These are phyloP conservation scores for Saturnispora zaruensis DNA, from an alignment of 805 yeast genomes.

Conservation along the genomic window DNA sequence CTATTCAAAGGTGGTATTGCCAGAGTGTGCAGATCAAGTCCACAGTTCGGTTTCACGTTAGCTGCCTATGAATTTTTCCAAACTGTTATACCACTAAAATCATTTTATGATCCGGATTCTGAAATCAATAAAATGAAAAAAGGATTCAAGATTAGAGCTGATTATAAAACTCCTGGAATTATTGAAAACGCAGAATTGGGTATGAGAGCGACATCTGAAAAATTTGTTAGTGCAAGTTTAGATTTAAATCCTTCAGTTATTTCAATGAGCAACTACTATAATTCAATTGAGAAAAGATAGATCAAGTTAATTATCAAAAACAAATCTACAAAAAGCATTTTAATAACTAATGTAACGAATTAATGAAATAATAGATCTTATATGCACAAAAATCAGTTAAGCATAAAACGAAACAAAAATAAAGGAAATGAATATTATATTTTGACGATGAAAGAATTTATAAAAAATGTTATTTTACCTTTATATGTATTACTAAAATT, in stretches of 20 bases:
- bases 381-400: background rate
- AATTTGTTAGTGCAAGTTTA: conserved; percentile 25
- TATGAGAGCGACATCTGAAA: conserved; percentile 25
- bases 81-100: conserved; percentile 59
- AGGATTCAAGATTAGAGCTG: conserved; percentile 22
- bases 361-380: background rate
- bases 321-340: background rate
- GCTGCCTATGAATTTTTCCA: conserved; percentile 96
- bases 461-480: background rate
- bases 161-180: conserved; percentile 16
- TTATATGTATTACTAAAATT: background rate
- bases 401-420: background rate
- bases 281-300: conserved; percentile 9
- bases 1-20: conserved; percentile 97
- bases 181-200: conserved; percentile 21
- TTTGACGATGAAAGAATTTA: too few species aligned
- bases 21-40: conserved; percentile 88
- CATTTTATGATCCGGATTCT: conserved; percentile 19
- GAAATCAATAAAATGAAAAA: conserved; percentile 3
- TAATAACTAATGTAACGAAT: background rate
- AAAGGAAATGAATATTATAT: background rate
- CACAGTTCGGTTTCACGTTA: conserved; percentile 94
- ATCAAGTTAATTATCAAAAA: background rate
- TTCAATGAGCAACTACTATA: conserved; percentile 12
- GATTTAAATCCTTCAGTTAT: conserved; percentile 25